Conservation (phyloP, 139 green algal genomes). For the Klebsormidium nitens region DNA sequence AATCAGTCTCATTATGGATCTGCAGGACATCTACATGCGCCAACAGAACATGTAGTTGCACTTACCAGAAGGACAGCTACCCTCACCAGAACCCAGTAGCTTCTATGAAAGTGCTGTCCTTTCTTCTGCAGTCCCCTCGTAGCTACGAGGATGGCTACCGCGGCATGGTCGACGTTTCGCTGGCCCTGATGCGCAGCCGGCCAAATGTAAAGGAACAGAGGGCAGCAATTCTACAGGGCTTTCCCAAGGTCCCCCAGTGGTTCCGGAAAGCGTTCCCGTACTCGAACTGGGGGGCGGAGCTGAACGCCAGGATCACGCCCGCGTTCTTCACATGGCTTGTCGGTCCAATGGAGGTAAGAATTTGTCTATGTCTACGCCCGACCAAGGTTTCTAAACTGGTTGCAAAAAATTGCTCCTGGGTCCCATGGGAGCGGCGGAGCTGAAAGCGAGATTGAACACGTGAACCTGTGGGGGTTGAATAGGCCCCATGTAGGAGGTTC, state of each 20-base stretch:
- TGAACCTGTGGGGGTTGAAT: no score
- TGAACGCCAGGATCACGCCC: slow-evolving; percentile 66
- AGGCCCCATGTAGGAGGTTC: no score
- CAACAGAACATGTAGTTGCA: not conserved
- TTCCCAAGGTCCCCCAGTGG: slow-evolving; percentile 41
- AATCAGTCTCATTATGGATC: slow-evolving; percentile 4
- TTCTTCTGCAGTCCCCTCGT: slow-evolving; percentile 34
- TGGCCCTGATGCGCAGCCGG: slow-evolving; percentile 54
- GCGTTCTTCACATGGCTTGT: slow-evolving; percentile 73
- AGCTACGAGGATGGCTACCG: slow-evolving; percentile 41
- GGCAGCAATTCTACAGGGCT: slow-evolving; percentile 56
- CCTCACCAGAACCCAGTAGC: no score
- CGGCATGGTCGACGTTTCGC: slow-evolving; percentile 70
- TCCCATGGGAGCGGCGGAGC: no score
- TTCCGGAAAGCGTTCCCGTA: slow-evolving; percentile 65
- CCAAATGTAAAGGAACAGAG: slow-evolving; percentile 48
- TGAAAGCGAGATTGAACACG: no score
- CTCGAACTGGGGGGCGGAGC: slow-evolving; percentile 66
- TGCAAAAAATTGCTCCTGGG: no score
- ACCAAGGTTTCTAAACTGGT: no score
- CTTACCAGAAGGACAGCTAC: not conserved
- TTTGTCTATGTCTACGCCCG: no score
- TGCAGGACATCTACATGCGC: not conserved
- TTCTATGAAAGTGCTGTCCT: no score
- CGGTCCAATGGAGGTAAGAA: slow-evolving; percentile 42